Evolutionary conservation across 1,284 basidiomycete species (phyloP), one percentile per base, ranked within the genome.

Genomic region (Ganoderma boninense): DNA sequence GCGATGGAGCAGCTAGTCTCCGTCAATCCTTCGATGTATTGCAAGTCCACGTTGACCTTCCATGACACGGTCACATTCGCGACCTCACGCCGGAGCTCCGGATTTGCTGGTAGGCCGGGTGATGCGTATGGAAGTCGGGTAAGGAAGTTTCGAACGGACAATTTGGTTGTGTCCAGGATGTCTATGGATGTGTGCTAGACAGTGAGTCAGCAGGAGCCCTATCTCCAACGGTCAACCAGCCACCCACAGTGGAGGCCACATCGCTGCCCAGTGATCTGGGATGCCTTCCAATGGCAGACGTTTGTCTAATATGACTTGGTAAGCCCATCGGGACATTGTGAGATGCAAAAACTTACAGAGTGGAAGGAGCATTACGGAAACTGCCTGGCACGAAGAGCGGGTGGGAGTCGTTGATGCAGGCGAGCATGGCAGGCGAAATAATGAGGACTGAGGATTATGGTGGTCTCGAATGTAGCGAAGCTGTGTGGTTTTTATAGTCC

Each of bases 21-120:
- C 2, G 40, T 60, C 14, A 72, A 18, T 32, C 44, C 46, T 23
- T 68, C 60, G 29, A 63, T 52, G 61, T 40, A 23, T 16, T 20
- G 23, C 16, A 29, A 32, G 32, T 23, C 20, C 26, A 44, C 38
- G 20, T 68, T 70, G 57, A 71, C 65, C 32, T 73, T 42, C 72
- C 72, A 73, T 4, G 70, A 71, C 13, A 64, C 23, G n/a, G 71
- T 71, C n/a, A 69, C 64, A 20, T 64, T 66, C 23, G 61, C 32
- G 26, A 69, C 38, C 26, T 63, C 64, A n/a, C 38, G 64, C 29
- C 72, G 64, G 6, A 73, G 42, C 40, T 66, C 35, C 2, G 44
- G 16, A 29, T 73, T 66, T 43, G 38, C 23, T 32, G 54, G 42
- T 52, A 42, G 2, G 64, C 62, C 26, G 49, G 66, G 70, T 1